phyloP scores from a whole-genome alignment of 2,329 filamentous ascomycete genomes.

The Fusarium sp. region DNA sequence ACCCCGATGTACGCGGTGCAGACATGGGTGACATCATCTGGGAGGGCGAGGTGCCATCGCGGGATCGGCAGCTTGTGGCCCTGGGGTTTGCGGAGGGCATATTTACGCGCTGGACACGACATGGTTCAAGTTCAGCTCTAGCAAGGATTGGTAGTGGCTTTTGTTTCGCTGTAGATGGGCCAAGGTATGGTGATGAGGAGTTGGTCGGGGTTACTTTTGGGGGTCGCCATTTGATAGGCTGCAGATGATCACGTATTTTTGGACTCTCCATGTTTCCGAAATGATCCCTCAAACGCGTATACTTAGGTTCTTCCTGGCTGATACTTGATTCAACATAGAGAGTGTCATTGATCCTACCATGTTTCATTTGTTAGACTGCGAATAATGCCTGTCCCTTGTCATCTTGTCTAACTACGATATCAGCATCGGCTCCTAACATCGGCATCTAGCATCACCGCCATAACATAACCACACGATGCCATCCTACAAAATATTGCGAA shows the following conservation, averaged over 20 bases:
- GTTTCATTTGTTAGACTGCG: neutral
- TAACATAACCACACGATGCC: neutral
- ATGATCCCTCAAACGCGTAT: neutral
- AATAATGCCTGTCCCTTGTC: neutral
- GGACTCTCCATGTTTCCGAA: neutral
- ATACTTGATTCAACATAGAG: neutral
- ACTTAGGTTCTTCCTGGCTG: neutral
- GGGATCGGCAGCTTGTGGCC: constrained; percentile 45
- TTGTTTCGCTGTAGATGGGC: neutral
- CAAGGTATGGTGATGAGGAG: neutral
- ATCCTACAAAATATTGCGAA: neutral
- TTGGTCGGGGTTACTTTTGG: neutral
- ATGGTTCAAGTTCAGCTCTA: neutral
- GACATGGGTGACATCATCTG: constrained; percentile 21
- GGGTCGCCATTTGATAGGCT: constrained; percentile 3
- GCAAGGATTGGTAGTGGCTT: too few relatives aligned
- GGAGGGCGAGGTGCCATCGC: constrained; percentile 42
- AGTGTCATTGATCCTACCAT: neutral
- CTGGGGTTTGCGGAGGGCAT: constrained; percentile 42
- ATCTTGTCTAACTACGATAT: neutral
- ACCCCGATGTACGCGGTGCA: constrained; percentile 44
- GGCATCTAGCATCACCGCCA: neutral
- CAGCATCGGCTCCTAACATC: neutral
- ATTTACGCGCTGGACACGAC: constrained; percentile 34
- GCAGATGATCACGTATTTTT: neutral